Base-by-base conservation (phyloP, 106 monocot species). In the Gastrodia elata region DNA sequence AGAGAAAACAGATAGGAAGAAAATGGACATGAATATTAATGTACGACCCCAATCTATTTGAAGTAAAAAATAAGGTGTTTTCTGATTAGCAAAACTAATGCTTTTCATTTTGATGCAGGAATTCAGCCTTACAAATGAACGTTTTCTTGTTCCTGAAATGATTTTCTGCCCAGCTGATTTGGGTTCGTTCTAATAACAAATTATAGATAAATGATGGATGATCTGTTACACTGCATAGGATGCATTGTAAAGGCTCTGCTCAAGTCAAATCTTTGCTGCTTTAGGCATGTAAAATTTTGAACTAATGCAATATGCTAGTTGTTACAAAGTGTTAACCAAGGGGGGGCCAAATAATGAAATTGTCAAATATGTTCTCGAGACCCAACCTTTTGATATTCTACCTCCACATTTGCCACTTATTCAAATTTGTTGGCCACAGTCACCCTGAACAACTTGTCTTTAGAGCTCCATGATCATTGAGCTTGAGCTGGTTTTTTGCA, bases 71-170 rank as follows among this genome's bases (percentile, higher is more conserved):
- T 2, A 11, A 13, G 32, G 14, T 0, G 8, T 61, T 61, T 32
- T 61, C 32, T 32, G 5, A 61, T 33, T 32, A 30, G 20, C 15
- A 67, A 67, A 38, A 38, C 7, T 18, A 32, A 11, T 0, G 13
- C 30, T 37, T 8, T 76, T 64, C 73, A 41, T 64, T 39, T 58
- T 39, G 32, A 5, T 84, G 78, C 86, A 96, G 95, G 95, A 96
- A 39, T 85, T 96, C 78, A 73, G 46, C 24, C 59, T 96, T 75
- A 92, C 82, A 41, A 96, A 96, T 77, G 95, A 96, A 70, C 92
- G 95, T 0, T 96, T 96, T 70, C 95, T 96, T 73, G 95, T 96
- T 1, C 95, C 95, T 39, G 95, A 96, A 82, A 87, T 90, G 83
- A 69, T 96, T 30, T 96, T 96, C 73, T 87, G 81, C 77, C 95